Base-by-base conservation (phyloP, 176 grass and related monocot genomes). In the Oryza coarctata region DNA sequence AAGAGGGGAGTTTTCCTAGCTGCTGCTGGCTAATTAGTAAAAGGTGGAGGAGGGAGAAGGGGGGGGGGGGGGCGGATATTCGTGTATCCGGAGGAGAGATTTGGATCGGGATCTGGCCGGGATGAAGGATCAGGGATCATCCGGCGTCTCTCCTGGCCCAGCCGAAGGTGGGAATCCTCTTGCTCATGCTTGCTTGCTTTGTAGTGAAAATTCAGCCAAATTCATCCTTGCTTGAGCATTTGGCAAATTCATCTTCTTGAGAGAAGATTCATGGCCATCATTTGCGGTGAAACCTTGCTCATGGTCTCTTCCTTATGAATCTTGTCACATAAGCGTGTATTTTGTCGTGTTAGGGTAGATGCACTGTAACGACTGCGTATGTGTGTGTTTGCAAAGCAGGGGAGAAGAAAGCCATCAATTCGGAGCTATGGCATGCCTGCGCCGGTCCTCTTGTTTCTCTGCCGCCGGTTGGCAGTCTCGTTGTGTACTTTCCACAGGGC, bases 381-480 rank as follows among this genome's bases (percentile, higher is more conserved):
- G 0, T 58, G 0, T 5, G 9, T 36, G 8, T 89, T 61, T 80
- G 84, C 64, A 40, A 76, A 82, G 17, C 86, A 99, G 97, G 91
- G 83, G 93, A 99, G 63, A 99, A 92, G 82, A 93, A 99, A 27
- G 87, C 61, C 26, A 99, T 96, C 81, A 95, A 92, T 78, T 96
- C 97, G 40, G 97, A 96, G 80, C 63, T 99, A 45, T 99, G 97
- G 97, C 97, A 99, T 63, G 97, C 97, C 61, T 99, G 97, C 85
- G 91, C 97, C 5, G 97, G 97, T 5, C 97, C 97, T 34, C 85
- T 99, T 63, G 87, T 93, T 61, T 93, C 87, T 5, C 34, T 99
- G 83, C 97, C 97, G 29, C 93, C 97, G 4, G 91, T 90, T 22
- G 93, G 93, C 33, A 96, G 97, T 61, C 81, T 99, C 3, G 97